Evolutionary conservation across 2,329 filamentous ascomycete genomes (phyloP).

Genomic region (Xylaria sp.): DNA sequence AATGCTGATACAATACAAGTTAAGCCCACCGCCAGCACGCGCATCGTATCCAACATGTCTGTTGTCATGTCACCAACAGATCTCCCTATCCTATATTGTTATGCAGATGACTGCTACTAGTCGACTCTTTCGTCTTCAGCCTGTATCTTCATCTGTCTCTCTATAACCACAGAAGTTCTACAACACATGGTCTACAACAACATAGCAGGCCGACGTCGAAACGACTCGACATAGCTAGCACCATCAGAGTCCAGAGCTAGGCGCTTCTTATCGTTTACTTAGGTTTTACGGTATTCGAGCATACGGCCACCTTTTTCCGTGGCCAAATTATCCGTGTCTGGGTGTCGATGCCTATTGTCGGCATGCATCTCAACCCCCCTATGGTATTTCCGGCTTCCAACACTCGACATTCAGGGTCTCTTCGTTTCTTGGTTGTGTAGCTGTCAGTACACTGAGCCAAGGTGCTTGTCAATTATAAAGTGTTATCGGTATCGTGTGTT

Average conservation of each 20-base stretch:
- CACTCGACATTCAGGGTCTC: neutral
- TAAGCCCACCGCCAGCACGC: slow-evolving; percentile 26
- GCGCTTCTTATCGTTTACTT: neutral
- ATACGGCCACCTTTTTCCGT: neutral
- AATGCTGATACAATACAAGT: slow-evolving; percentile 36
- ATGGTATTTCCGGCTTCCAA: neutral
- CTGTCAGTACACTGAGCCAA: slow-evolving; percentile 4
- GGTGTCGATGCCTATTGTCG: slow-evolving; percentile 10
- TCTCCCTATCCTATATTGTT: slow-evolving; percentile 1
- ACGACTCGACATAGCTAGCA: neutral
- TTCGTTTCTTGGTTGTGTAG: slow-evolving; percentile 5
- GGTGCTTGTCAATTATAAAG: neutral
- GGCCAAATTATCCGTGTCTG: neutral
- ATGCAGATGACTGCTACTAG: slow-evolving; percentile 11
- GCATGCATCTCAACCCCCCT: slow-evolving; percentile 5
- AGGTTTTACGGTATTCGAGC: neutral
- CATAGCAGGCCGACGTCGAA: no score
- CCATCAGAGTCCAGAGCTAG: no score
- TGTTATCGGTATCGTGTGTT: slow-evolving; percentile 1
- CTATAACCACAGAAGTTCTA: no score
- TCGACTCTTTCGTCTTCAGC: neutral
- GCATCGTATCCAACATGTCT: slow-evolving; percentile 22
- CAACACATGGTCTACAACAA: neutral
- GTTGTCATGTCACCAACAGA: slow-evolving; percentile 30
- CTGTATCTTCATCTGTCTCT: neutral